A percentile compares a stretch with the other conserved stretches of the same genome.
Evolutionary conservation across 768 basidiomycete species (phyloP).

Genomic region (Agaricus subrufescens): DNA sequence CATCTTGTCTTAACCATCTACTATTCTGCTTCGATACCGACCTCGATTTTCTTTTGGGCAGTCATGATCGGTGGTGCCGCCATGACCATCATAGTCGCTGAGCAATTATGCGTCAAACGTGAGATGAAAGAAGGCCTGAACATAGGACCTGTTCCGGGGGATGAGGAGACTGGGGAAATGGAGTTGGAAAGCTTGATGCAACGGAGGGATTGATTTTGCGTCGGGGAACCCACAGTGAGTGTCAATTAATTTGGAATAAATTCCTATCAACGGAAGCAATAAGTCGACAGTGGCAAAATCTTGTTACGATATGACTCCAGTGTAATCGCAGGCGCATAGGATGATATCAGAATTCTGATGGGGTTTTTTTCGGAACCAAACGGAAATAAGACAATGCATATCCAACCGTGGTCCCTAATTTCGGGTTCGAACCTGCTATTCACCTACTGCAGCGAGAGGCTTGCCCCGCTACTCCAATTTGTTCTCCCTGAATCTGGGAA

Average conservation of each 20-base stretch:
- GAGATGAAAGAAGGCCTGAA: conserved; percentile 86
- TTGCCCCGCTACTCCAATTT: too few species aligned
- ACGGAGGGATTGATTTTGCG: conserved; percentile 3
- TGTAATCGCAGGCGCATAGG: neutral
- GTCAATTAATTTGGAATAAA: neutral
- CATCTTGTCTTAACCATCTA: conserved; percentile 94
- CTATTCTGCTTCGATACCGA: conserved; percentile 78
- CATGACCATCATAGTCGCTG: conserved; percentile 76
- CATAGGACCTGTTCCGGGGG: conserved; percentile 41
- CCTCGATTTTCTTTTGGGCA: conserved; percentile 91
- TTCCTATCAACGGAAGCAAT: neutral
- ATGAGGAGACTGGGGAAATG: conserved; percentile 58
- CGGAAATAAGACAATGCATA: too few species aligned
- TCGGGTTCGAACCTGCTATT: too few species aligned
- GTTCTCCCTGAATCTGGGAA: too few species aligned
- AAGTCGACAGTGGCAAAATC: neutral
- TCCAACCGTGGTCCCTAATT: too few species aligned
- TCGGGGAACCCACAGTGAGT: neutral
- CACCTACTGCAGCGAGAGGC: too few species aligned
- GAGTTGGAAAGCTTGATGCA: conserved; percentile 44
- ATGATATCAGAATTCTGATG: neutral
- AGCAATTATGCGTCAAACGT: conserved; percentile 86
- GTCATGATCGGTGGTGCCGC: conserved; percentile 67
- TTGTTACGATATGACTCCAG: too few species aligned
- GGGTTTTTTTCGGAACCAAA: too few species aligned